phyloP scores from a whole-genome alignment of 2,329 filamentous ascomycete genomes.

The Diaporthe amygdali region DNA sequence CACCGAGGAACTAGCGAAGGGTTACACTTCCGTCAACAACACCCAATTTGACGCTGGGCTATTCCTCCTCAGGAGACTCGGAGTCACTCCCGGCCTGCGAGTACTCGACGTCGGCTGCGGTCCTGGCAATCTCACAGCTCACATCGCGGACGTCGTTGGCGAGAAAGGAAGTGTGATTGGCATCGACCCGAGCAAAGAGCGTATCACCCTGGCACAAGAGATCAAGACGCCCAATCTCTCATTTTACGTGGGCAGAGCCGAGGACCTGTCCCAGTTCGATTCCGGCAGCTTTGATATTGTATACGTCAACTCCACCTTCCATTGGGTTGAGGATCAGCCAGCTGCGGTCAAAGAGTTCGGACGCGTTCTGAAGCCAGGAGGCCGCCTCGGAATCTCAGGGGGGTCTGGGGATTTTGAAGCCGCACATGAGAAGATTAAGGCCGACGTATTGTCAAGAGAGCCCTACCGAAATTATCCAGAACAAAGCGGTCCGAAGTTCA shows the following conservation, averaged over 20 bases:
- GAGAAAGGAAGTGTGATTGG: slow-evolving; percentile 26
- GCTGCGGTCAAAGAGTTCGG: slow-evolving; percentile 29
- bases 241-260: background rate
- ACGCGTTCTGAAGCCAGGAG: slow-evolving; percentile 32
- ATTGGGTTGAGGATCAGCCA: slow-evolving; percentile 34
- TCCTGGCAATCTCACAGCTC: slow-evolving; percentile 35
- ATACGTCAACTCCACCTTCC: slow-evolving; percentile 34
- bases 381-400: slow-evolving; percentile 16
- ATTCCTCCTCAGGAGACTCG: slow-evolving; percentile 32
- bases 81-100: slow-evolving; percentile 27
- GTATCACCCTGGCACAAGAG: slow-evolving; percentile 28
- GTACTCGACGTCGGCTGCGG: slow-evolving; percentile 41
- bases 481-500: slow-evolving; percentile 31
- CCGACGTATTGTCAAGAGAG: slow-evolving; percentile 32
- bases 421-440: slow-evolving; percentile 30
- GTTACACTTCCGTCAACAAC: slow-evolving; percentile 31
- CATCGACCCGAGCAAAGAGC: slow-evolving; percentile 41
- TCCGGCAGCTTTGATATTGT: slow-evolving; percentile 32
- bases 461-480: slow-evolving; percentile 32
- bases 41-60: slow-evolving; percentile 32
- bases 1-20: slow-evolving; percentile 34
- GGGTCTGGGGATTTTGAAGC: slow-evolving; percentile 30
- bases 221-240: background rate
- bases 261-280: slow-evolving; percentile 22
- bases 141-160: slow-evolving; percentile 31